Percentiles rank a stretch among this genome's conserved stretches.
Evolutionary conservation across 257 asterid species (phyloP).

Genomic region (Paraleonurus japonicus): DNA sequence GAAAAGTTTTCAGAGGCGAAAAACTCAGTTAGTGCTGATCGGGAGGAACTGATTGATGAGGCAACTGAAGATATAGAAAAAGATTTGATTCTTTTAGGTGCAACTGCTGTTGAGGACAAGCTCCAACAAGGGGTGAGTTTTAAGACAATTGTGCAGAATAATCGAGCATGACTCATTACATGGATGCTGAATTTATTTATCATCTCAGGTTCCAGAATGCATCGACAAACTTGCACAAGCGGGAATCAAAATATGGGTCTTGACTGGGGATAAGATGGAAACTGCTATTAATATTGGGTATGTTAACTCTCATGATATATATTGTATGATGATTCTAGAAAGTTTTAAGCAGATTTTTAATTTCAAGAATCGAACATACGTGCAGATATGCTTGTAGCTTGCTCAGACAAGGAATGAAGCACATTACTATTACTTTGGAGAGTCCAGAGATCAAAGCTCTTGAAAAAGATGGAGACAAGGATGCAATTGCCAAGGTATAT

Average conservation of each 20-base stretch:
- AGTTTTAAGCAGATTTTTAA: constrained; percentile 32
- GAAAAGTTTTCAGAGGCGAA: constrained; percentile 62
- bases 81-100: constrained; percentile 89
- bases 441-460: constrained; percentile 64
- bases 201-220: constrained; percentile 85
- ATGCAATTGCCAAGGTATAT: constrained; percentile 75
- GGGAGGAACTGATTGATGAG: constrained; percentile 69
- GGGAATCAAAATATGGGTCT: constrained; percentile 86
- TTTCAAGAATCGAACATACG: constrained; percentile 18
- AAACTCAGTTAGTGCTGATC: constrained; percentile 70
- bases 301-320: background rate
- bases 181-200: constrained; percentile 17
- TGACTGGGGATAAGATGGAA: constrained; percentile 97
- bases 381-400: constrained; percentile 94
- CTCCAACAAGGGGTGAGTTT: constrained; percentile 91
- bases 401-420: constrained; percentile 99
- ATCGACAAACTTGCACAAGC: constrained; percentile 96
- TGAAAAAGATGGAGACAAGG: constrained; percentile 70
- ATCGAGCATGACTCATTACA: background rate
- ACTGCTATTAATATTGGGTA: constrained; percentile 97
- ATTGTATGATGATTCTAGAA: background rate
- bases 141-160: background rate
- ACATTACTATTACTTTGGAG: constrained; percentile 64
- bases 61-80: constrained; percentile 69
- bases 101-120: constrained; percentile 98